Conservation (phyloP, 805 yeast genomes). For the Limtongozyma cylindracea region DNA sequence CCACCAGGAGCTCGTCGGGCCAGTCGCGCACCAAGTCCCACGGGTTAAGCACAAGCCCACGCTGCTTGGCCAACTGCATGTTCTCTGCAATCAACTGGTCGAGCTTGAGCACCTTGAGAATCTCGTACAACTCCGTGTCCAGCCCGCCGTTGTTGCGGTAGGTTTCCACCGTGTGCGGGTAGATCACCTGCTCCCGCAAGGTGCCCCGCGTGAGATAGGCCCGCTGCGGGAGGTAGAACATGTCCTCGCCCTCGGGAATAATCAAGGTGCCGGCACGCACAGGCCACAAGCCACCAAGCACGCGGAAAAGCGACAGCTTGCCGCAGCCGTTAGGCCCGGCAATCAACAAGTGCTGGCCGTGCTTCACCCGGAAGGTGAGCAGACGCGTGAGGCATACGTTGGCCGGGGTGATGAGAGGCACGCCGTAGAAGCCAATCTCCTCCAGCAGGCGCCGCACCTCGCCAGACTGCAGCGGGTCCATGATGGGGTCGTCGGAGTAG, state of each 20-base stretch:
- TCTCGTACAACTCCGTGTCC: conserved; percentile 23
- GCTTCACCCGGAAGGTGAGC: conserved; percentile 45
- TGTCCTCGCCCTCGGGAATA: conserved; percentile 37
- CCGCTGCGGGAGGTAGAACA: conserved; percentile 81
- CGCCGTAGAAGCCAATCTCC: conserved; percentile 43
- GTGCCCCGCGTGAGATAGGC: conserved; percentile 70
- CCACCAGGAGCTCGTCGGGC: conserved; percentile 73
- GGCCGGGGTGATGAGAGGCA: conserved; percentile 72
- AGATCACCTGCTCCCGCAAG: conserved; percentile 69
- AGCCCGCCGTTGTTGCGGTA: conserved; percentile 15
- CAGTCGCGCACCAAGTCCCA: conserved; percentile 54
- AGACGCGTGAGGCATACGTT: conserved; percentile 45
- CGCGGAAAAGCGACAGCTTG: conserved; percentile 73
- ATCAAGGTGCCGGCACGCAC: conserved; percentile 29
- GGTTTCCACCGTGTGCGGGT: conserved; percentile 50
- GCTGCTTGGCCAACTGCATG: conserved; percentile 29
- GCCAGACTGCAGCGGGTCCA: too few species aligned
- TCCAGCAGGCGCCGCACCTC: conserved; percentile 9
- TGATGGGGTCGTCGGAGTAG: too few species aligned
- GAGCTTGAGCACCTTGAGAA: conserved; percentile 30
- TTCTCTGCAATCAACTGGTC: conserved; percentile 37
- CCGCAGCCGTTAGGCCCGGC: conserved; percentile 97
- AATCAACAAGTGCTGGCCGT: conserved; percentile 67
- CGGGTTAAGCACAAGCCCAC: conserved; percentile 15
- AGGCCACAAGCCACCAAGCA: conserved; percentile 89